Conservation (phyloP, 1,139 yeast species). For the Meyerozyma carpophila region DNA sequence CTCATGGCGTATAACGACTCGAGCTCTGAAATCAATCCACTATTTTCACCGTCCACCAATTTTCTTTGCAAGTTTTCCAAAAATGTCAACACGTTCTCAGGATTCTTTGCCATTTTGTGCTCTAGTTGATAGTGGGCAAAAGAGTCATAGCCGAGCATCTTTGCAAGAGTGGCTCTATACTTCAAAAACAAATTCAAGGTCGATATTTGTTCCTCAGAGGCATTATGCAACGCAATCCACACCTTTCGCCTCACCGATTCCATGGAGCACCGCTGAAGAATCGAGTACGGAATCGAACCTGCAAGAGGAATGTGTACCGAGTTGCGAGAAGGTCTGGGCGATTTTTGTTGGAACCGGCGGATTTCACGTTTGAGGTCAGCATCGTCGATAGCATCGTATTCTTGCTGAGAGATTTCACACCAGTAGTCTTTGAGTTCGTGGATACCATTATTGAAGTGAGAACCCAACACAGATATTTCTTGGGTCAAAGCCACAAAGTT, state of each 20-base stretch:
- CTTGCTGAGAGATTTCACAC: constrained; percentile 30
- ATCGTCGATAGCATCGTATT: constrained; percentile 26
- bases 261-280: constrained; percentile 55
- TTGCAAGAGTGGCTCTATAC: constrained; percentile 68
- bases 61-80: constrained; percentile 49
- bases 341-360: constrained; percentile 9
- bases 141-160: constrained; percentile 64
- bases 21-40: constrained; percentile 60
- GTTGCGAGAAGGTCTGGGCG: not conserved
- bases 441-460: constrained; percentile 62
- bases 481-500: constrained; percentile 77
- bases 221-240: constrained; percentile 70
- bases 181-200: constrained; percentile 56
- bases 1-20: constrained; percentile 25
- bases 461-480: constrained; percentile 76
- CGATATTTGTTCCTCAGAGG: constrained; percentile 53
- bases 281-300: constrained; percentile 63
- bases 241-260: constrained; percentile 57
- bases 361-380: constrained; percentile 18
- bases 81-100: constrained; percentile 70
- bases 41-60: constrained; percentile 25
- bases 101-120: constrained; percentile 86
- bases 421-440: constrained; percentile 37
- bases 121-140: constrained; percentile 78
- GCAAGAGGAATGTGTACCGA: constrained; percentile 52